These are phyloP conservation scores for Kitagawia praeruptora DNA, from an alignment of 129 eudicot species.

Conservation along the genomic window DNA sequence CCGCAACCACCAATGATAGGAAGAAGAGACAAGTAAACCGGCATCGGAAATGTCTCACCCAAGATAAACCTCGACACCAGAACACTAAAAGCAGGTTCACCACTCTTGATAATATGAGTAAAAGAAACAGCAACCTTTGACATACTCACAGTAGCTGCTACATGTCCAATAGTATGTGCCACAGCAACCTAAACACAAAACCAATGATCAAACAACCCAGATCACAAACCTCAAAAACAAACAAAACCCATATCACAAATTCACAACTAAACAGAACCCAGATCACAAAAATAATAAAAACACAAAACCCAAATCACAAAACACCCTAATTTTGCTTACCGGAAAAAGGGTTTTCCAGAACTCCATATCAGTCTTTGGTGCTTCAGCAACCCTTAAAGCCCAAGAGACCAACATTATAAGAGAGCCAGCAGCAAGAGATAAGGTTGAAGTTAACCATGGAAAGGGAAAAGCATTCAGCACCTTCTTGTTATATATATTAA, in stretches of 20 bases:
- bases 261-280: slow-evolving; percentile 4
- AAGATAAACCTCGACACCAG: slow-evolving; percentile 54
- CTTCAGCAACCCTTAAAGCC: slow-evolving; percentile 51
- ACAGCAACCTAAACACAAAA: slow-evolving; percentile 52
- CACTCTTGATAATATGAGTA: slow-evolving; percentile 67
- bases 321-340: slow-evolving; percentile 32
- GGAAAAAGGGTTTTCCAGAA: slow-evolving; percentile 66
- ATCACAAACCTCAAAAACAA: slow-evolving; percentile 2
- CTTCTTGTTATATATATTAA: slow-evolving; percentile 63
- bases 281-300: not conserved
- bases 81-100: slow-evolving; percentile 79
- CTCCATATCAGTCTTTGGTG: slow-evolving; percentile 57
- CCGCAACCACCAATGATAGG: slow-evolving; percentile 71
- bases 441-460: slow-evolving; percentile 71
- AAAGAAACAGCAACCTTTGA: slow-evolving; percentile 75
- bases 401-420: slow-evolving; percentile 61
- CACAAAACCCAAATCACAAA: slow-evolving; percentile 6
- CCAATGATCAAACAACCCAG: slow-evolving; percentile 6
- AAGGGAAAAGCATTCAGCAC: slow-evolving; percentile 67
- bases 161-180: slow-evolving; percentile 81
- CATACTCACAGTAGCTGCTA: slow-evolving; percentile 79
- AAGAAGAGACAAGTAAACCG: slow-evolving; percentile 57
- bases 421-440: slow-evolving; percentile 65
- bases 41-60: slow-evolving; percentile 58
- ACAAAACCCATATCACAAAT: slow-evolving; percentile 9